A percentile compares a stretch with the other conserved stretches of the same genome.
These are phyloP conservation scores for Alternaria gansuensis DNA, from an alignment of 2,329 filamentous ascomycete genomes.

Conservation along the genomic window DNA sequence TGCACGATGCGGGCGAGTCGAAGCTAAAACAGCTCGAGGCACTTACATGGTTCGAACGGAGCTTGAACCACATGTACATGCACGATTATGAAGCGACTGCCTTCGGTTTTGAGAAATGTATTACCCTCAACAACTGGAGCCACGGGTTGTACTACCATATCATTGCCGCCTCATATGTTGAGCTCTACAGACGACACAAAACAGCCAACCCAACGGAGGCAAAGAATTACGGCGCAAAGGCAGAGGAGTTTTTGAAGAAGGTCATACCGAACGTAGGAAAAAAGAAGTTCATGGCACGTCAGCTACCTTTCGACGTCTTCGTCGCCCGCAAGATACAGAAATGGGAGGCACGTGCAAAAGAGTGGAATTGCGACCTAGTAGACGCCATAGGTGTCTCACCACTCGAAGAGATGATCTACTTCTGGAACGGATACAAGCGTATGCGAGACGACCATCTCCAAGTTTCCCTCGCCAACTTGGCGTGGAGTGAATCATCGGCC, in stretches of 20 bases:
- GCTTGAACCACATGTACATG: conserved; percentile 78
- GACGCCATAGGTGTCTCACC: conserved; percentile 86
- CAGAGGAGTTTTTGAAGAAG: conserved; percentile 74
- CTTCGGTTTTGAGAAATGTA: conserved; percentile 71
- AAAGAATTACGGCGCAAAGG: conserved; percentile 56
- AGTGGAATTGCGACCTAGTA: conserved; percentile 69
- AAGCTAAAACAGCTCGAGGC: conserved; percentile 90
- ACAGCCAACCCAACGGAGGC: conserved; percentile 54
- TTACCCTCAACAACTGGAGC: conserved; percentile 79
- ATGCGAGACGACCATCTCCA: conserved; percentile 75
- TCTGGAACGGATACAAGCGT: conserved; percentile 89
- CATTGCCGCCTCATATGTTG: conserved; percentile 78
- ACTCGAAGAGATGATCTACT: conserved; percentile 87
- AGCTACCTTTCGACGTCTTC: conserved; percentile 89
- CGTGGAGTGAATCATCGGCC: conserved; percentile 68
- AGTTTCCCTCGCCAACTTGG: conserved; percentile 68
- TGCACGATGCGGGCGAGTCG: conserved; percentile 68
- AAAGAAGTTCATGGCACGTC: conserved; percentile 88
- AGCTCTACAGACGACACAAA: conserved; percentile 75
- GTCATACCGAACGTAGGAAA: conserved; percentile 79
- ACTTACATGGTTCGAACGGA: conserved; percentile 84
- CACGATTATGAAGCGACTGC: conserved; percentile 80
- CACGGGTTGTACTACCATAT: conserved; percentile 91
- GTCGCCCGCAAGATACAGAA: conserved; percentile 84
- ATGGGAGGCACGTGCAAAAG: conserved; percentile 81